A percentile compares a stretch with the other conserved stretches of the same genome.
Evolutionary conservation across 768 basidiomycete species (phyloP).

Genomic region (Lentinula edodes): DNA sequence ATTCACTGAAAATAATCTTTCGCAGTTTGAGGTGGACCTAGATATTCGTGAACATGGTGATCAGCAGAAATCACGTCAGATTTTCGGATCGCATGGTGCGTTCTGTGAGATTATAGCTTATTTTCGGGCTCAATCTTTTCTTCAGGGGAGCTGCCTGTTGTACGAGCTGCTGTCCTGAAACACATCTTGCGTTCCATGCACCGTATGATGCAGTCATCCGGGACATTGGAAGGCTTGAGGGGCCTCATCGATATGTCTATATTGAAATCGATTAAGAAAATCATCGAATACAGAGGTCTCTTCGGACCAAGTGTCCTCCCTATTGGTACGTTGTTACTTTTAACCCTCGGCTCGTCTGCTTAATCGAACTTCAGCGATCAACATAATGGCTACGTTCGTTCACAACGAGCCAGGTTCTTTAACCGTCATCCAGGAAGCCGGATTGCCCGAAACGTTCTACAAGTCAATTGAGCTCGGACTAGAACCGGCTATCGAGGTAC

Average conservation of each 20-base stretch:
- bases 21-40: conserved; percentile 61
- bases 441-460: conserved; percentile 87
- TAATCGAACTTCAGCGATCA: conserved; percentile 56
- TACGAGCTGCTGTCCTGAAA: conserved; percentile 79
- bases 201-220: conserved; percentile 95
- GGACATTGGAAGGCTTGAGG: conserved; percentile 89
- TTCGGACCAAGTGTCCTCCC: conserved; percentile 88
- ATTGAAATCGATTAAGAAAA: conserved; percentile 78
- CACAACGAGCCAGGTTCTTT: conserved; percentile 98
- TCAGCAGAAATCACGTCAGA: conserved; percentile 36
- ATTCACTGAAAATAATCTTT: conserved; percentile 5
- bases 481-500: conserved; percentile 86
- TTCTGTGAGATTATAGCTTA: conserved; percentile 11
- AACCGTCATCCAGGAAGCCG: conserved; percentile 86
- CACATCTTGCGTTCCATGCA: conserved; percentile 89
- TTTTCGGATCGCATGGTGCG: conserved; percentile 48
- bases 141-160: conserved; percentile 67
- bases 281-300: conserved; percentile 73
- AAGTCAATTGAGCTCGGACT: conserved; percentile 77
- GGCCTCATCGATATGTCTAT: conserved; percentile 90
- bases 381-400: conserved; percentile 93
- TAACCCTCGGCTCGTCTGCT: conserved; percentile 4
- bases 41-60: conserved; percentile 54
- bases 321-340: conserved; percentile 49
- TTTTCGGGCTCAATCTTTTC: conserved; percentile 1